A percentile compares a stretch with the other conserved stretches of the same genome.
These are phyloP conservation scores for Metschnikowia picachoensis DNA, from an alignment of 805 yeast genomes.

Conservation along the genomic window DNA sequence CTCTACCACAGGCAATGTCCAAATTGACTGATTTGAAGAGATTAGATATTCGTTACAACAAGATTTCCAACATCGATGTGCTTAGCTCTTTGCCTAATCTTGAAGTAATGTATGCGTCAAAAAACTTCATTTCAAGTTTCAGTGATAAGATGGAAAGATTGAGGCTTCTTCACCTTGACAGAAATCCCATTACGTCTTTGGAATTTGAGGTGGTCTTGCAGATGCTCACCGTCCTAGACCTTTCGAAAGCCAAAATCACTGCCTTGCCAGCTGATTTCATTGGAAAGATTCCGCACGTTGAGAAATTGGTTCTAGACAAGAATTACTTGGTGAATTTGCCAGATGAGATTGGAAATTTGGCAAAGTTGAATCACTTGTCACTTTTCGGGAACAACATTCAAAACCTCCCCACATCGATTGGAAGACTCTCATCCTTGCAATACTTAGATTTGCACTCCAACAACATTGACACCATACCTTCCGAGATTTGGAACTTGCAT, in stretches of 20 bases:
- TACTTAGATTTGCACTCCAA: constrained; percentile 80
- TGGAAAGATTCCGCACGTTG: constrained; percentile 58
- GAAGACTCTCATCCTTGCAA: constrained; percentile 54
- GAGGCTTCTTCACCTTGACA: constrained; percentile 67
- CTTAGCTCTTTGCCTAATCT: constrained; percentile 56
- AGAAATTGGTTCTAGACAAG: constrained; percentile 69
- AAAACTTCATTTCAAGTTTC: constrained; percentile 71
- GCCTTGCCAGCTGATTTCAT: constrained; percentile 65
- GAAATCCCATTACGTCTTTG: constrained; percentile 79
- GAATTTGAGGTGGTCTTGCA: constrained; percentile 50
- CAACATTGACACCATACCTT: constrained; percentile 66
- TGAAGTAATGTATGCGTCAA: constrained; percentile 70
- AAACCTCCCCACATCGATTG: constrained; percentile 62
- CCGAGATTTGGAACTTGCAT: constrained; percentile 60
- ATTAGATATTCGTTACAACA: constrained; percentile 75
- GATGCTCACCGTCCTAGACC: constrained; percentile 64
- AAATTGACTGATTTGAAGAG: constrained; percentile 57
- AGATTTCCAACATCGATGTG: constrained; percentile 49
- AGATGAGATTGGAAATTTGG: constrained; percentile 55
- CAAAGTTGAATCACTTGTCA: constrained; percentile 61
- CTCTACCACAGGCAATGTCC: constrained; percentile 50
- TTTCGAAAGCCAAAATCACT: constrained; percentile 80
- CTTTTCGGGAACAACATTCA: constrained; percentile 72
- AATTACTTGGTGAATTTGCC: constrained; percentile 82
- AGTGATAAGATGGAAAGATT: constrained; percentile 59